Evolutionary conservation across 805 yeast genomes (phyloP).

Genomic region (Candida bentonensis): DNA sequence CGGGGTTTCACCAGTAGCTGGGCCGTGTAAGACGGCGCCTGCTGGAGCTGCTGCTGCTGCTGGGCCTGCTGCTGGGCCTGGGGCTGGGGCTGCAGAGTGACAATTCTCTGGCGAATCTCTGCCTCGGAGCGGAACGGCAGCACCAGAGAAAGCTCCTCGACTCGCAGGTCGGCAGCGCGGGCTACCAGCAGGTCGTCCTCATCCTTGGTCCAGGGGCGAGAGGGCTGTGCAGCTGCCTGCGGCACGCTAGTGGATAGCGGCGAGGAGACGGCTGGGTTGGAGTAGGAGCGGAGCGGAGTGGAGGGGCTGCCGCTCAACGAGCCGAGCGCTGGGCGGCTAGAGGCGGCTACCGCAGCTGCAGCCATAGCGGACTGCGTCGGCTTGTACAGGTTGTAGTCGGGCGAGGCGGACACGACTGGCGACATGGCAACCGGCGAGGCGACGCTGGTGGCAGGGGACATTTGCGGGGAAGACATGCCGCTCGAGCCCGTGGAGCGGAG

Average conservation of each 20-base stretch:
- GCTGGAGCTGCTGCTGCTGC: not conserved
- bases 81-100: not conserved
- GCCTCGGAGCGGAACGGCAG: slow-evolving; percentile 59
- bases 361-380: not conserved
- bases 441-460: slow-evolving; percentile 9
- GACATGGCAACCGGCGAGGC: not conserved
- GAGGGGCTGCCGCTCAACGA: slow-evolving; percentile 5
- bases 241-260: slow-evolving; percentile 5
- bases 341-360: no score
- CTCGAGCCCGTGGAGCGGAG: slow-evolving; percentile 17
- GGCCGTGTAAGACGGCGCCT: no score
- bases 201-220: slow-evolving; percentile 34
- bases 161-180: slow-evolving; percentile 42
- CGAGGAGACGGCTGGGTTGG: slow-evolving; percentile 9
- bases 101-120: slow-evolving; percentile 55
- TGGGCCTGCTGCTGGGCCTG: not conserved
- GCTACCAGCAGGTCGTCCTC: slow-evolving; percentile 48
- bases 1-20: not conserved
- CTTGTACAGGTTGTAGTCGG: slow-evolving; percentile 6
- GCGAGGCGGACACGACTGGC: slow-evolving; percentile 5
- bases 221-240: slow-evolving; percentile 4
- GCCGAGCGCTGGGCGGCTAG: not conserved
- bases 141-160: slow-evolving; percentile 60
- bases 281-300: slow-evolving; percentile 4
- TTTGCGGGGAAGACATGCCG: slow-evolving; percentile 9